Evolutionary conservation across 352 stramenopile genomes (phyloP).

Genomic region (Pythium rhizo-oryzae): DNA sequence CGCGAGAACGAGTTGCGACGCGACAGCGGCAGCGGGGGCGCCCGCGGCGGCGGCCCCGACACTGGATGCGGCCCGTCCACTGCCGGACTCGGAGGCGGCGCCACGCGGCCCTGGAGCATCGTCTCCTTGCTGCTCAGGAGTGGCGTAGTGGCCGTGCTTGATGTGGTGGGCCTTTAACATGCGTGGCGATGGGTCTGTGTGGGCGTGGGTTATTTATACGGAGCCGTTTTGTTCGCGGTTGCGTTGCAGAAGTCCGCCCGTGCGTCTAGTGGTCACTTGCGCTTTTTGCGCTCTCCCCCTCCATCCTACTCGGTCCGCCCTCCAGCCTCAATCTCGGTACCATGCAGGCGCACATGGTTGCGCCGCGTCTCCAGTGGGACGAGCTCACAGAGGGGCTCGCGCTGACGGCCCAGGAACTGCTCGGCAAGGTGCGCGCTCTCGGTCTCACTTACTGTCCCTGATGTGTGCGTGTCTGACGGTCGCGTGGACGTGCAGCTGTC

Average conservation of each 20-base stretch:
- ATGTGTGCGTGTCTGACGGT: background rate
- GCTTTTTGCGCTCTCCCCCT: too few species aligned
- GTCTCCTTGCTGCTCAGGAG: background rate
- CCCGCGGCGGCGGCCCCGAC: background rate
- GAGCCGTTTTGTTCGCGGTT: too few species aligned
- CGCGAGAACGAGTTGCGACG: slow-evolving; percentile 43
- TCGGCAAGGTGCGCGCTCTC: slow-evolving; percentile 21
- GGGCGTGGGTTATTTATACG: too few species aligned
- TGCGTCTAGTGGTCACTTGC: too few species aligned
- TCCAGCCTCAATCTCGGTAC: too few species aligned
- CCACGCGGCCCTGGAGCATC: slow-evolving; percentile 18
- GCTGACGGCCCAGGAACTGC: slow-evolving; percentile 16
- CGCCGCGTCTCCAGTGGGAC: slow-evolving; percentile 15
- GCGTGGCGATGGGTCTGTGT: too few species aligned
- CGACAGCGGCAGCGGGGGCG: slow-evolving; percentile 10
- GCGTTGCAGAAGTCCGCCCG: too few species aligned
- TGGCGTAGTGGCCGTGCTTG: too few species aligned
- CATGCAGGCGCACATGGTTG: slow-evolving; percentile 1
- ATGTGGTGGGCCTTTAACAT: too few species aligned
- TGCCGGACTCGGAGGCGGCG: slow-evolving; percentile 11
- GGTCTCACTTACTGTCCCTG: too few species aligned
- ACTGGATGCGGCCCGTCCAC: background rate
- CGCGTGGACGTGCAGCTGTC: slow-evolving; percentile 37
- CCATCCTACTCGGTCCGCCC: too few species aligned
- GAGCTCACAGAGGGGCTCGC: slow-evolving; percentile 19